Percentiles rank a stretch among this genome's conserved stretches.
These are phyloP conservation scores for Phylloporus sp. DNA, from an alignment of 768 basidiomycete species.

Conservation along the genomic window DNA sequence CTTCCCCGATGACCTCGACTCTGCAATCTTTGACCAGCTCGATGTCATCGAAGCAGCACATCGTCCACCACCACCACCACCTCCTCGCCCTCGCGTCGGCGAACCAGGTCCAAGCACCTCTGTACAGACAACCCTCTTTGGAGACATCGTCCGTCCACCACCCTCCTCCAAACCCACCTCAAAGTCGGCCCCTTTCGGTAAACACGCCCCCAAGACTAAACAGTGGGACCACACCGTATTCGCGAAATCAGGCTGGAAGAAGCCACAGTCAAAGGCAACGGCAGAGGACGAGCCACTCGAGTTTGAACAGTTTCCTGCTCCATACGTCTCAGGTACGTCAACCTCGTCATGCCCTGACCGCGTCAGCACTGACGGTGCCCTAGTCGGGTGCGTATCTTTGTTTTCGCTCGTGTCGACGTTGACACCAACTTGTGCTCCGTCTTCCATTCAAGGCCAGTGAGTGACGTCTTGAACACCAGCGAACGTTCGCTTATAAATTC, in stretches of 20 bases:
- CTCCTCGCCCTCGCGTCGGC: constrained; percentile 3
- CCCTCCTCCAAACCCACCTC: constrained; percentile 31
- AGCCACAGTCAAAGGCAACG: constrained; percentile 51
- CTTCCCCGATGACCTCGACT: constrained; percentile 64
- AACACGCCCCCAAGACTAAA: constrained; percentile 64
- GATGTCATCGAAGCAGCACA: constrained; percentile 68
- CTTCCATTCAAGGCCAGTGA: constrained; percentile 29
- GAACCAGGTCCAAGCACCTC: constrained; percentile 35
- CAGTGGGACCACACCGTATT: constrained; percentile 89
- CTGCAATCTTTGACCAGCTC: constrained; percentile 53
- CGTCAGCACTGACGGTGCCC: constrained; percentile 10
- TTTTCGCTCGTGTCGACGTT: neutral
- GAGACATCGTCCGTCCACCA: constrained; percentile 43
- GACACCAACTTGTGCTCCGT: neutral
- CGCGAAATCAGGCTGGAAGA: constrained; percentile 71
- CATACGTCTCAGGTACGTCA: constrained; percentile 61
- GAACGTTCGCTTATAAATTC: neutral
- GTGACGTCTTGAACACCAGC: neutral
- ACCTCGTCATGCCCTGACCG: neutral
- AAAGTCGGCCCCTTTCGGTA: constrained; percentile 40
- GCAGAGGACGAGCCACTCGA: constrained; percentile 59
- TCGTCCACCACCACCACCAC: constrained; percentile 12
- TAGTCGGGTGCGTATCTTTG: constrained; percentile 48
- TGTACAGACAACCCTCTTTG: constrained; percentile 62
- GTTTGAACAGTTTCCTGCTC: constrained; percentile 83